These are phyloP conservation scores for Groenewaldozyma tartarivorans DNA, from an alignment of 805 yeast genomes.

Conservation along the genomic window DNA sequence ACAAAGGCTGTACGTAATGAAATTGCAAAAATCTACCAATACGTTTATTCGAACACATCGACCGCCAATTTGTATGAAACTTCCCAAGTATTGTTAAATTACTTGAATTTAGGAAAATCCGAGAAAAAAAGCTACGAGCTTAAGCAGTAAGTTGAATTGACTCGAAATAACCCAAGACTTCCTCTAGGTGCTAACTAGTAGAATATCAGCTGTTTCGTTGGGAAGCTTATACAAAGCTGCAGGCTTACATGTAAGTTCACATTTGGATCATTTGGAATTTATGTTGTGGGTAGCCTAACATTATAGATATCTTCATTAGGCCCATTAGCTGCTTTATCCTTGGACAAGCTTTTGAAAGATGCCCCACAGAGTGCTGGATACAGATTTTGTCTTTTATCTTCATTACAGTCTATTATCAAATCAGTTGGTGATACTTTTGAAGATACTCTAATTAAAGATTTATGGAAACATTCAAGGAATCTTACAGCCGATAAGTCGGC, in stretches of 20 bases:
- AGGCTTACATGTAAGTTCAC: conserved; percentile 20
- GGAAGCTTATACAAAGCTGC: conserved; percentile 21
- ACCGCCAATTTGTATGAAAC: conserved; percentile 19
- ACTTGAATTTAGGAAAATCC: conserved; percentile 17
- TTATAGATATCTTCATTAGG: conserved; percentile 24
- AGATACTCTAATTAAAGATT: conserved; percentile 22
- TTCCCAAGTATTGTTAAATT: conserved; percentile 16
- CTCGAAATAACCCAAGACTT: too few relatives aligned
- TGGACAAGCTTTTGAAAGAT: conserved; percentile 18
- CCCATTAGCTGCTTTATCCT: conserved; percentile 23
- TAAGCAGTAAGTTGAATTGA: conserved; percentile 23
- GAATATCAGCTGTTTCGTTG: conserved; percentile 18
- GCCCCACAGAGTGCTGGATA: conserved; percentile 21
- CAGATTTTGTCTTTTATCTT: conserved; percentile 15
- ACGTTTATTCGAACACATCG: conserved; percentile 5
- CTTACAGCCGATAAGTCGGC: conserved; percentile 22
- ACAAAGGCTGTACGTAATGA: conserved; percentile 12
- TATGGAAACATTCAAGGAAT: conserved; percentile 24
- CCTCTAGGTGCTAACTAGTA: too few relatives aligned
- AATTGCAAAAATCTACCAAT: conserved; percentile 11
- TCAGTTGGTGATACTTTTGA: conserved; percentile 25
- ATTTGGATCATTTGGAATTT: not conserved
- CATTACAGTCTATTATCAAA: conserved; percentile 17
- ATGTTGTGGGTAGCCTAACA: not conserved
- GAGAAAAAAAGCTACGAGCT: conserved; percentile 22